Base-by-base conservation (phyloP, 257 asterid genomes). In the Gentiana straminea region DNA sequence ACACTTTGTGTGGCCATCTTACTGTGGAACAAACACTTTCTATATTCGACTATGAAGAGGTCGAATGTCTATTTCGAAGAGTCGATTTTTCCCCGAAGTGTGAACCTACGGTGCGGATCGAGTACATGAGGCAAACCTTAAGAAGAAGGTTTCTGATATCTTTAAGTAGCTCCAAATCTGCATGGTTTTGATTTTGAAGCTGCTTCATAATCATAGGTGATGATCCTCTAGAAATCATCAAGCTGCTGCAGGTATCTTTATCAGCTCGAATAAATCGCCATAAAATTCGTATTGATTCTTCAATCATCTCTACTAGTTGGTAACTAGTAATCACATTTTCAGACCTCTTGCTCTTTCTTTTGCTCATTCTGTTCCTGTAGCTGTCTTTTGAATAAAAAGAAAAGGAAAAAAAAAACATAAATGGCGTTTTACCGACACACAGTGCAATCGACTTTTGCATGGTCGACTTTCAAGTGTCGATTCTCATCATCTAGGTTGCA, bases 191-290 rank as follows among this genome's bases (percentile, higher is more conserved):
- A 54, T 79, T 61, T 75, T 81, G 82, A 37, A 63, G 38, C 24
- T 24, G 24, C 24, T 24, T 24, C 24, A 24, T 24, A 24, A 24
- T 24, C 24, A 24, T 24, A 0, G 77, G 66, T 41, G 46, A 41
- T 41, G 9, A 7, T 53, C 69, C 57, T 35, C 67, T 82, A 59
- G 34, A 12, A 3, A 72, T 34, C 15, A 64, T 57, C 24, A 24
- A 24, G 24, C 24, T 24, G 7, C 49, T 51, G 35, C 69, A 44
- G 71, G 94, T 81, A 56, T 86, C 94, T 64, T 71, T 85, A 67
- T 92, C 99, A 3, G 86, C 84, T 35, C 79, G 81, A 37, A 92
- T 81, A 47, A 92, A 92, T 50, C 77, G 69, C 99, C 99, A 92
- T 37, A 88, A 86, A 43, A 84, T 82, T 53, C 99, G 69, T 67